These are phyloP conservation scores for Chaetomiaceae sp. DNA, from an alignment of 2,329 filamentous ascomycete species.

Conservation along the genomic window DNA sequence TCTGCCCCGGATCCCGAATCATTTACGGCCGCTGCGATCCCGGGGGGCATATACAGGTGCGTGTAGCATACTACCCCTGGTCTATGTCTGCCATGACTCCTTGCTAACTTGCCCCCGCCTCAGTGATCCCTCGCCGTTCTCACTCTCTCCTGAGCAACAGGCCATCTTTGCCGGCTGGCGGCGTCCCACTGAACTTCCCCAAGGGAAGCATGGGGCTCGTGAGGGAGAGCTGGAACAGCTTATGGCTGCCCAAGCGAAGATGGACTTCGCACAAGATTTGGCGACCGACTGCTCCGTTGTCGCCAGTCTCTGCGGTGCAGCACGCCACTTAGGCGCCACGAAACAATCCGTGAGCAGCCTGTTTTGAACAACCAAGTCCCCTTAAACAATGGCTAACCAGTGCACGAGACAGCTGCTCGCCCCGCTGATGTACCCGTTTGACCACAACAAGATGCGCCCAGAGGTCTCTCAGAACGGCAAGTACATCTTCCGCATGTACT, in stretches of 20 bases:
- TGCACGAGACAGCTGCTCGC: slow-evolving; percentile 57
- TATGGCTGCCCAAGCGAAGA: slow-evolving; percentile 43
- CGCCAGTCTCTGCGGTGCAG: slow-evolving; percentile 82
- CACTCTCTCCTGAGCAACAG: slow-evolving; percentile 68
- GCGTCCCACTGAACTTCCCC: slow-evolving; percentile 65
- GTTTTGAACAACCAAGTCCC: not conserved
- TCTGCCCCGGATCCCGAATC: slow-evolving; percentile 52
- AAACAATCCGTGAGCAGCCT: slow-evolving; percentile 55
- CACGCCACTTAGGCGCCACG: slow-evolving; percentile 63
- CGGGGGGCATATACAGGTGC: slow-evolving; percentile 56
- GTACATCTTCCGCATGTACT: slow-evolving; percentile 88
- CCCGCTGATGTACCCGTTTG: slow-evolving; percentile 70
- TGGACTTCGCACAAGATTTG: slow-evolving; percentile 90
- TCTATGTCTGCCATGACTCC: slow-evolving; percentile 9
- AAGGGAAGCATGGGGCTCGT: slow-evolving; percentile 15
- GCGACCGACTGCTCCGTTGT: slow-evolving; percentile 97
- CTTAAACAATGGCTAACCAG: slow-evolving; percentile 4
- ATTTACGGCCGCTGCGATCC: slow-evolving; percentile 53
- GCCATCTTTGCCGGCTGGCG: slow-evolving; percentile 81
- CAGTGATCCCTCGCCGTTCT: slow-evolving; percentile 65
- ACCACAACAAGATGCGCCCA: slow-evolving; percentile 53
- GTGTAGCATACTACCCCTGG: slow-evolving; percentile 26
- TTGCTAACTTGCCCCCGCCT: slow-evolving; percentile 8
- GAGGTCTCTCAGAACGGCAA: slow-evolving; percentile 72
- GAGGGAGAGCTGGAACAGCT: slow-evolving; percentile 17